Evolutionary conservation across 495 filamentous ascomycete genomes (phyloP).

Genomic region (Choiromyces venosus): DNA sequence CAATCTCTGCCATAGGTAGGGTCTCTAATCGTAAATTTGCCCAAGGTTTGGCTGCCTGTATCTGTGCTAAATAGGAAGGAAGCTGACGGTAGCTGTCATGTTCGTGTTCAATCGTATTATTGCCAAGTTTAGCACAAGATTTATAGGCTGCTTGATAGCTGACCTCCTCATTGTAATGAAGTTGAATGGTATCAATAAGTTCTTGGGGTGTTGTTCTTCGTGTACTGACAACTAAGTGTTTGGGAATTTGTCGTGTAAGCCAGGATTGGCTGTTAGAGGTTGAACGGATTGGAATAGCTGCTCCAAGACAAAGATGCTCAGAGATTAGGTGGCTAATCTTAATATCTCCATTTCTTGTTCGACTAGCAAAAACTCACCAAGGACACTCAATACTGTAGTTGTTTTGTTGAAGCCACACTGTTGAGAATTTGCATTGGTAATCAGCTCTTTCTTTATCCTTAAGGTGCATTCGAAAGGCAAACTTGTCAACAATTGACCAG

Average conservation of each 20-base stretch:
- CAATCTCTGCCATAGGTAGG: neutral
- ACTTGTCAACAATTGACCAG: no score
- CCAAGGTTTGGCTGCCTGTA: neutral
- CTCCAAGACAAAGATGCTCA: conserved; percentile 7
- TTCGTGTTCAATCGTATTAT: conserved; percentile 6
- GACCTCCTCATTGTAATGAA: neutral
- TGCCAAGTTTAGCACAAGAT: neutral
- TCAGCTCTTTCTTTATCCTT: no score
- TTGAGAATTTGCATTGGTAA: conserved; percentile 7
- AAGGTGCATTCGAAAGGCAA: no score
- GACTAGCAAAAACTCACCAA: conserved; percentile 1
- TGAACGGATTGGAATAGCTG: neutral
- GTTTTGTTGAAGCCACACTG: no score
- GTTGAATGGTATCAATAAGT: conserved; percentile 6
- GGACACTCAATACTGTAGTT: neutral
- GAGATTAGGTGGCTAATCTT: no score
- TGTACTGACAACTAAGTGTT: conserved; percentile 6
- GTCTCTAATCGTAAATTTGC: conserved; percentile 4
- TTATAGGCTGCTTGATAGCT: neutral
- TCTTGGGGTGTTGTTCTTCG: neutral
- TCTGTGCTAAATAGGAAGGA: neutral
- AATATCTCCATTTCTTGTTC: neutral
- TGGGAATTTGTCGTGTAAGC: conserved; percentile 1
- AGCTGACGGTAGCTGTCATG: conserved; percentile 6
- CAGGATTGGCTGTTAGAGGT: conserved; percentile 8